phyloP scores from a whole-genome alignment of 768 basidiomycete species.

The Pluteus cervinus region DNA sequence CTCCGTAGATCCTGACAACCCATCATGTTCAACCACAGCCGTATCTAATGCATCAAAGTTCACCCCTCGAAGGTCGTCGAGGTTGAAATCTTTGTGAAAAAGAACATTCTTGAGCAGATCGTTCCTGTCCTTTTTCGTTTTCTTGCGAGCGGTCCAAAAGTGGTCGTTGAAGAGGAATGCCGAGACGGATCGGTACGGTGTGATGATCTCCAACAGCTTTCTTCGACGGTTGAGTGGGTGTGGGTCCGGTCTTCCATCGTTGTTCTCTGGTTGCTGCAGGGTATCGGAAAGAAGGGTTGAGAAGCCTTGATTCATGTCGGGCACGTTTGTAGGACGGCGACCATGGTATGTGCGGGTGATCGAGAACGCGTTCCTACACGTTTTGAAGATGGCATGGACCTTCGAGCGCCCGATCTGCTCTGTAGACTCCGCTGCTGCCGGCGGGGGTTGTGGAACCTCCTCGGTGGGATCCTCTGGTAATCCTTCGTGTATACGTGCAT shows the following conservation, averaged over 20 bases:
- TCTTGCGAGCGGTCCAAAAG: constrained; percentile 14
- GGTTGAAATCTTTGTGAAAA: constrained; percentile 8
- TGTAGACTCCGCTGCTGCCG: too few relatives aligned
- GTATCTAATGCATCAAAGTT: constrained; percentile 18
- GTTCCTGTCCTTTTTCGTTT: constrained; percentile 9
- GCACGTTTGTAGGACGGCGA: constrained; percentile 7
- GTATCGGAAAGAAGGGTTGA: constrained; percentile 7
- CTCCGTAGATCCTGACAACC: too few relatives aligned
- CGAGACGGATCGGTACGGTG: constrained; percentile 17
- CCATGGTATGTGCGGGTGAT: constrained; percentile 13
- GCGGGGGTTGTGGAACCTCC: constrained; percentile 1
- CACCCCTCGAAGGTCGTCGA: constrained; percentile 12
- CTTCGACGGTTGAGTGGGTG: background rate
- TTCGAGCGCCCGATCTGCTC: too few relatives aligned
- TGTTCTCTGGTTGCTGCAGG: constrained; percentile 4
- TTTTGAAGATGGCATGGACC: constrained; percentile 12
- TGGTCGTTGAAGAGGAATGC: constrained; percentile 17
- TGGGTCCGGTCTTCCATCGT: background rate
- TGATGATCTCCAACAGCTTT: constrained; percentile 12
- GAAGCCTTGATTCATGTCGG: constrained; percentile 5
- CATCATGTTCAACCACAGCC: constrained; percentile 10
- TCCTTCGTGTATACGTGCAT: constrained; percentile 3
- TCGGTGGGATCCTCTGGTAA: background rate
- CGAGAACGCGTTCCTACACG: constrained; percentile 14
- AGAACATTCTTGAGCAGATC: constrained; percentile 11